Evolutionary conservation across 1,139 yeast species (phyloP), one percentile per base, ranked within the genome.

Genomic region (Yamadazyma aaseri): DNA sequence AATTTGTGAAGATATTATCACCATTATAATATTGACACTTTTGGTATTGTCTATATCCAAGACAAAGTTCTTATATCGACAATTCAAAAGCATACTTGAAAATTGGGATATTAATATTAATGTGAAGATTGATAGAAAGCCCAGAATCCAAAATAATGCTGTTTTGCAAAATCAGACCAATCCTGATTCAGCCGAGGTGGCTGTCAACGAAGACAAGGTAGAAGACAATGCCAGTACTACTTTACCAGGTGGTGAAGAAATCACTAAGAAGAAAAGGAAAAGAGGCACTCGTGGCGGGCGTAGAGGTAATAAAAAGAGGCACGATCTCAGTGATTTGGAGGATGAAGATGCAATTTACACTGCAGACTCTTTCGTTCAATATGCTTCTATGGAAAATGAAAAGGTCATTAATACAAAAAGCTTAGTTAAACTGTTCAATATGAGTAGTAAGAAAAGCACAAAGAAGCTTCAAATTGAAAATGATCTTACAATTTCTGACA

Each of bases 221-320:
- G 32, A 16, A n/a, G 15, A 23, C 12, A 16, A 14, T 14, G 17
- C 10, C 9, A 6, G 6, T 8, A n/a, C 12, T 22, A n/a, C 13
- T n/a, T n/a, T n/a, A n/a, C n/a, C n/a, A n/a, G n/a, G n/a, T n/a
- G n/a, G n/a, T n/a, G n/a, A 21, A 3, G 34, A 32, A 9, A n/a
- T 26, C 3, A 15, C 22, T n/a, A 37, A 63, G 40, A 64, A 60
- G 57, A 81, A 75, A 51, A 69, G 97, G 16, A 89, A 86, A 53
- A 73, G 97, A 50, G 97, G 97, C 4, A 71, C 83, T 10, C 70
- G 97, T 40, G 97, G 96, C 6, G 96, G 96, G 0, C 79, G 60
- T 39, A 46, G 75, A 33, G 65, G 70, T 9, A 69, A 66, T 2
- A 60, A 77, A 45, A 75, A 72, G 53, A 47, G 53, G 13, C 26